A percentile compares a stretch with the other conserved stretches of the same genome.
Conservation (phyloP, 306 rosid species). For the Vicia sativa region DNA sequence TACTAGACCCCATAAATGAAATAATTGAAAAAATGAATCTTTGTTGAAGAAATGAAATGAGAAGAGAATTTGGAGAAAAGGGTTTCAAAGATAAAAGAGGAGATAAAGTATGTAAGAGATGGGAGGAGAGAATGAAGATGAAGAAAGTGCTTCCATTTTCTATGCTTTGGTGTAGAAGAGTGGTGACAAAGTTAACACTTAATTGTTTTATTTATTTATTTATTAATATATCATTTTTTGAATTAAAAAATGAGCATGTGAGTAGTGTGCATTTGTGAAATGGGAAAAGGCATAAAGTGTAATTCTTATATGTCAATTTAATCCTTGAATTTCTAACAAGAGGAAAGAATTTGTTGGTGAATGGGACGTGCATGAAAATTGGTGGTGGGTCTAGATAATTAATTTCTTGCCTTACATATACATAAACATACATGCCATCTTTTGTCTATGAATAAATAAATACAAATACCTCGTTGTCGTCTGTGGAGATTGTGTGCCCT, state of each 20-base stretch:
- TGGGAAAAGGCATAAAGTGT: conserved; percentile 40
- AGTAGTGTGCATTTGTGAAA: conserved; percentile 24
- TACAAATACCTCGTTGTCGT: not conserved
- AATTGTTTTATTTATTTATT: too few species aligned
- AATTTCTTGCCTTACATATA: not conserved
- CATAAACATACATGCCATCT: not conserved
- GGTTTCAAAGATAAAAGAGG: conserved; percentile 47
- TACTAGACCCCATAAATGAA: conserved; percentile 58
- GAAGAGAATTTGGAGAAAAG: not conserved
- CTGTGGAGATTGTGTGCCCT: conserved; percentile 11
- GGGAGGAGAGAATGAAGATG: conserved; percentile 27
- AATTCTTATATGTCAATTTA: conserved; percentile 25
- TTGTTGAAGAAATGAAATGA: conserved; percentile 3
- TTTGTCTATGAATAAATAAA: not conserved
- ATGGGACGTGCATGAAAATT: conserved; percentile 41
- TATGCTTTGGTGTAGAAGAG: conserved; percentile 24
- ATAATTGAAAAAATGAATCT: not conserved
- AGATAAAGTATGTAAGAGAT: conserved; percentile 41
- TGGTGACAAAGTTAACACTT: conserved; percentile 29
- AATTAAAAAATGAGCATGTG: conserved; percentile 10
- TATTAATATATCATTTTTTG: not conserved
- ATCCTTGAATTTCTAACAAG: conserved; percentile 22
- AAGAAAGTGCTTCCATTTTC: conserved; percentile 46
- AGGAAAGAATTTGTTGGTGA: conserved; percentile 8
- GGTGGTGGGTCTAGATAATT: not conserved